Percentiles rank a stretch among this genome's conserved stretches.
phyloP scores from a whole-genome alignment of 257 asterid genomes.

The Cynanchum wilfordii region DNA sequence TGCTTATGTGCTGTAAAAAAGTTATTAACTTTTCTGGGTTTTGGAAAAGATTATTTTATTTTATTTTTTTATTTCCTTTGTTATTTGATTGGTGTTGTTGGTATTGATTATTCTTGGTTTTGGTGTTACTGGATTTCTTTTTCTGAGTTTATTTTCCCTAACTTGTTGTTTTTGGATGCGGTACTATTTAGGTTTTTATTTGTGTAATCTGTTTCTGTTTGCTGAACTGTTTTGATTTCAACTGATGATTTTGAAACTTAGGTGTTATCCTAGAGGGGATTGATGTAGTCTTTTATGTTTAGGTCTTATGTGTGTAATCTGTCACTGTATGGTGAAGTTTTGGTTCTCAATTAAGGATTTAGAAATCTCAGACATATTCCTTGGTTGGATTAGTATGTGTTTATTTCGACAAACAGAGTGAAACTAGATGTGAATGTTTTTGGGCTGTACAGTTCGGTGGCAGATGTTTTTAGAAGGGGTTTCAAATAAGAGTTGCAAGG shows the following conservation, averaged over 20 bases:
- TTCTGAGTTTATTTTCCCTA: background rate
- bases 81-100: background rate
- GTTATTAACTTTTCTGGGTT: background rate
- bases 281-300: background rate
- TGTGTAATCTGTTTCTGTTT: background rate
- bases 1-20: background rate
- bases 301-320: background rate
- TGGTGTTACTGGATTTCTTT: background rate
- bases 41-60: slow-evolving; percentile 8
- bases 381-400: background rate
- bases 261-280: background rate
- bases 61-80: background rate
- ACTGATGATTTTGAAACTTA: slow-evolving; percentile 1
- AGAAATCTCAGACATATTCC: background rate
- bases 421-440: background rate
- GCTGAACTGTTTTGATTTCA: background rate
- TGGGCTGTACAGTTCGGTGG: background rate
- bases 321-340: slow-evolving; percentile 4
- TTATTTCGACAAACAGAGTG: background rate
- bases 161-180: background rate
- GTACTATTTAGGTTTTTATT: background rate
- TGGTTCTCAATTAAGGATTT: slow-evolving; percentile 1
- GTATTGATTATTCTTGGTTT: background rate
- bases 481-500: background rate
- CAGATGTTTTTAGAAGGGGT: background rate